Conservation (phyloP, 1,139 yeast species). For the Blastobotrys petasosporus region DNA sequence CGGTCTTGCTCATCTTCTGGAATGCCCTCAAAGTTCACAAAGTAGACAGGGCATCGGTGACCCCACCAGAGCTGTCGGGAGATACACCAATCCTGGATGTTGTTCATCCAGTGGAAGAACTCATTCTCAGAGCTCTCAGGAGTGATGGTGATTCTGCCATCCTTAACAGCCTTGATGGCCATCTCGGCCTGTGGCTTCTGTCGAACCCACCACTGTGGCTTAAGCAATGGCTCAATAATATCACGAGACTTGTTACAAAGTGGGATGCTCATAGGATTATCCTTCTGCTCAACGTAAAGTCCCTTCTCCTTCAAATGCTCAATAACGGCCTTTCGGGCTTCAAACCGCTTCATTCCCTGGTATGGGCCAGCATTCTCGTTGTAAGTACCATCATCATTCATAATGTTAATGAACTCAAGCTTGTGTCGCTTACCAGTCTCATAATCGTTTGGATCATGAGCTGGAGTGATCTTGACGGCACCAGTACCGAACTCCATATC, state of each 20-base stretch:
- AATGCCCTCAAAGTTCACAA: constrained; percentile 72
- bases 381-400: constrained; percentile 86
- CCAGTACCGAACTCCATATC: constrained; percentile 99
- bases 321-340: constrained; percentile 82
- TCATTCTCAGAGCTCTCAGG: constrained; percentile 92
- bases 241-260: constrained; percentile 94
- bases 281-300: constrained; percentile 74
- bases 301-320: constrained; percentile 72
- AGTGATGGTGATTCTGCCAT: constrained; percentile 71
- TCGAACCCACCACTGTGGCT: constrained; percentile 99
- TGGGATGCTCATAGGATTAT: constrained; percentile 94
- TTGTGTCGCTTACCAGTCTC: constrained; percentile 90
- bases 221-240: constrained; percentile 88
- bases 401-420: constrained; percentile 80
- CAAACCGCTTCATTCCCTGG: constrained; percentile 87
- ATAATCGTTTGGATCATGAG: constrained; percentile 97
- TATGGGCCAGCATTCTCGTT: constrained; percentile 89
- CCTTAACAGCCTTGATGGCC: constrained; percentile 80
- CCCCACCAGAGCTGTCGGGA: constrained; percentile 99
- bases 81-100: constrained; percentile 98
- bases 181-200: constrained; percentile 85
- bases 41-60: constrained; percentile 96
- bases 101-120: constrained; percentile 92
- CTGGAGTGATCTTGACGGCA: constrained; percentile 98
- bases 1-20: constrained; percentile 41